Evolutionary conservation across 1,139 yeast genomes (phyloP).

Genomic region (Yamadazyma oceani): DNA sequence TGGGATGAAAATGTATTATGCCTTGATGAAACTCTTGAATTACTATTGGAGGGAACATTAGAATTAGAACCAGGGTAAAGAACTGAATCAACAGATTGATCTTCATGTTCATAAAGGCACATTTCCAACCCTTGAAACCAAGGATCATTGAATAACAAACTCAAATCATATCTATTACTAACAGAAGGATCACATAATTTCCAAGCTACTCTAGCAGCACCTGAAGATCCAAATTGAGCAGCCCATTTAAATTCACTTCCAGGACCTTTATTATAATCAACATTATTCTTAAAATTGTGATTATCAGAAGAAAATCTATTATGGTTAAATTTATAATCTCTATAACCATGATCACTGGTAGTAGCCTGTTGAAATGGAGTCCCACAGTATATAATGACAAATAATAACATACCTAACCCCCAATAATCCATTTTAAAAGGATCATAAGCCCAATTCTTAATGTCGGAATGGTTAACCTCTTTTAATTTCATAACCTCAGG

Average conservation of each 20-base stretch:
- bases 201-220: constrained; percentile 73
- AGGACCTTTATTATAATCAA: constrained; percentile 53
- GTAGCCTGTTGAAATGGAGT: constrained; percentile 62
- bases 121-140: constrained; percentile 64
- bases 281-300: constrained; percentile 54
- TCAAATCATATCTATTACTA: constrained; percentile 52
- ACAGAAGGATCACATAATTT: constrained; percentile 67
- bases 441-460: constrained; percentile 52
- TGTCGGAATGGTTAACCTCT: constrained; percentile 35
- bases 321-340: constrained; percentile 59
- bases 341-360: constrained; percentile 50
- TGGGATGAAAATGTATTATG: constrained; percentile 26
- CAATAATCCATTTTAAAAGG: constrained; percentile 72
- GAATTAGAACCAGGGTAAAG: constrained; percentile 26
- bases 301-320: constrained; percentile 48
- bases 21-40: constrained; percentile 37
- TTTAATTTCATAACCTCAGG: constrained; percentile 68
- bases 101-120: constrained; percentile 57
- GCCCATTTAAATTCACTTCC: constrained; percentile 69
- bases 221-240: constrained; percentile 54
- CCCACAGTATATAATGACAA: constrained; percentile 57
- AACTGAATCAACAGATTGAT: constrained; percentile 45
- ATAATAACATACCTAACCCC: constrained; percentile 69
- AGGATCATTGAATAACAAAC: constrained; percentile 56
- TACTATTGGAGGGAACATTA: constrained; percentile 21